Evolutionary conservation across 805 yeast genomes (phyloP).

Genomic region (Ogataea pilisensis): DNA sequence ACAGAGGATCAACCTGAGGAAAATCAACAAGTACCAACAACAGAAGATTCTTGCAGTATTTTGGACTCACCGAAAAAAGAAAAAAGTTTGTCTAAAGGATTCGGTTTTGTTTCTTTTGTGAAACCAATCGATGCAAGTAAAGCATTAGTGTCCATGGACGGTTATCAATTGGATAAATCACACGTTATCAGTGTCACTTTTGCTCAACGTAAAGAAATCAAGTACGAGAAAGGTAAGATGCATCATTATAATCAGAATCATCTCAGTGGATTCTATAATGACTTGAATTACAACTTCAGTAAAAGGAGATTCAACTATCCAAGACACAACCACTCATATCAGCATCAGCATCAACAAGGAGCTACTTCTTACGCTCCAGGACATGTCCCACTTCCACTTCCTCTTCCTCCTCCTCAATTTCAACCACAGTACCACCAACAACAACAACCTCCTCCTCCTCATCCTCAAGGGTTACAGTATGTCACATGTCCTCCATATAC

Average conservation of each 20-base stretch:
- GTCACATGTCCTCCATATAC: slow-evolving; percentile 18
- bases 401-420: slow-evolving; percentile 2
- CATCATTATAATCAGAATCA: slow-evolving; percentile 35
- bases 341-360: background rate
- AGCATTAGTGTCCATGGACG: slow-evolving; percentile 65
- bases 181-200: slow-evolving; percentile 50
- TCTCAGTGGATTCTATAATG: slow-evolving; percentile 25
- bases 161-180: slow-evolving; percentile 36
- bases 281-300: slow-evolving; percentile 18
- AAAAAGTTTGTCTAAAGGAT: slow-evolving; percentile 71
- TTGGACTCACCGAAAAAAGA: slow-evolving; percentile 12
- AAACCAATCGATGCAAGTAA: slow-evolving; percentile 60
- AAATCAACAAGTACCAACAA: background rate
- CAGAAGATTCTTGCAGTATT: too few species aligned
- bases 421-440: slow-evolving; percentile 10
- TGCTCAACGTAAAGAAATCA: slow-evolving; percentile 69
- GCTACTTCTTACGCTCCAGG: too few species aligned
- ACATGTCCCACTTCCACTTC: background rate
- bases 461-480: slow-evolving; percentile 9
- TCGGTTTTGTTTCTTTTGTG: slow-evolving; percentile 77
- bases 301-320: slow-evolving; percentile 15
- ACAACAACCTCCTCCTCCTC: slow-evolving; percentile 9
- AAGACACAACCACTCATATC: slow-evolving; percentile 1
- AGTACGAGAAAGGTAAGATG: slow-evolving; percentile 32
- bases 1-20: too few species aligned